phyloP scores from a whole-genome alignment of 176 grass and related monocot species.

The Lolium rigidum region DNA sequence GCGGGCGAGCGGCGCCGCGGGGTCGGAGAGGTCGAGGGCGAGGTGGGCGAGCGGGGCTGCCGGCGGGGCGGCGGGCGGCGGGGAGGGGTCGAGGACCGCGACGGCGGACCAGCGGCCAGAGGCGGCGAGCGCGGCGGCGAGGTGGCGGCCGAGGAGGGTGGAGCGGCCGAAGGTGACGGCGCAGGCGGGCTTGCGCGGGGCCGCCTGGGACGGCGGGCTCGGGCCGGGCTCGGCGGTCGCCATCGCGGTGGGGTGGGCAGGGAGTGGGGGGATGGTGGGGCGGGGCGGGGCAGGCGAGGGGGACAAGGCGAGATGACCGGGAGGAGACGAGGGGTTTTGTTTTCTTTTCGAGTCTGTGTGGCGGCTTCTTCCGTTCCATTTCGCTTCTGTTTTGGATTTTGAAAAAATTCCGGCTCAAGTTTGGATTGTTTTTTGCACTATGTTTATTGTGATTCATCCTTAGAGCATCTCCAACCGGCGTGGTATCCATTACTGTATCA shows the following conservation, averaged over 20 bases:
- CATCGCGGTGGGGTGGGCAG: slow-evolving; percentile 42
- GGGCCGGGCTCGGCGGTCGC: slow-evolving; percentile 54
- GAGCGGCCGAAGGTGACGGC: slow-evolving; percentile 73
- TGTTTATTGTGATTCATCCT: background rate
- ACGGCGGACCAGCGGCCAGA: slow-evolving; percentile 66
- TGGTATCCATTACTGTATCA: no score
- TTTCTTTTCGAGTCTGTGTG: background rate
- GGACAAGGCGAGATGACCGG: slow-evolving; percentile 13
- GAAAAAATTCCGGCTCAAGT: background rate
- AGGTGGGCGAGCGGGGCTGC: slow-evolving; percentile 38
- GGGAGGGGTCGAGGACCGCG: slow-evolving; percentile 54
- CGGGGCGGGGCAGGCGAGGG: slow-evolving; percentile 20
- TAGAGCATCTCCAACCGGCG: no score
- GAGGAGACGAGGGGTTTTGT: slow-evolving; percentile 29
- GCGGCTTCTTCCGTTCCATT: background rate
- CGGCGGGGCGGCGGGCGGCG: background rate
- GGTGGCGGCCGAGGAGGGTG: slow-evolving; percentile 67
- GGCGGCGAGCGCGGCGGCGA: slow-evolving; percentile 62
- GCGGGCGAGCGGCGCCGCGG: slow-evolving; percentile 11
- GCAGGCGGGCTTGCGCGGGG: slow-evolving; percentile 38
- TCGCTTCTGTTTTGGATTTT: background rate
- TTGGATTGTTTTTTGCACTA: background rate
- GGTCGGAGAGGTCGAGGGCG: slow-evolving; percentile 50
- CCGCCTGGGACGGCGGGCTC: background rate
- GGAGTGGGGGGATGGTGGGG: background rate